Conservation (phyloP, 495 filamentous ascomycete species). For the Neurospora intermedia region DNA sequence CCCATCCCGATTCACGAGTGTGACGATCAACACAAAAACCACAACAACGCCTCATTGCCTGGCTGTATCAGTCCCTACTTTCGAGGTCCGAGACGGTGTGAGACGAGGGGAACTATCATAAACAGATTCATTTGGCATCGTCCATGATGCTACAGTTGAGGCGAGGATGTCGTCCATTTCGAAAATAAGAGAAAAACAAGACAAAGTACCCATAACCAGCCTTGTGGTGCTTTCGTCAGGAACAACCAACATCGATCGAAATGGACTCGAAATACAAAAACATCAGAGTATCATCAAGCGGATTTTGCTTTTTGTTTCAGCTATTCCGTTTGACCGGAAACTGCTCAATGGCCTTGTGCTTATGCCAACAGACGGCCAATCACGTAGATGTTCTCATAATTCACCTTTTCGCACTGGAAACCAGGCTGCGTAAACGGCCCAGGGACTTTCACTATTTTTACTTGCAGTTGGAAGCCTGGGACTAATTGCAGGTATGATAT, state of each 20-base stretch:
- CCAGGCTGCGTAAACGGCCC: not conserved
- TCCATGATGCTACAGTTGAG: not conserved
- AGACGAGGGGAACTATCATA: not conserved
- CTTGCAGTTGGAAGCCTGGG: not conserved
- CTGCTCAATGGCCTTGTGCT: not conserved
- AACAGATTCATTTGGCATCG: not conserved
- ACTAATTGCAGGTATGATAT: not conserved
- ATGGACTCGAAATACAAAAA: not conserved
- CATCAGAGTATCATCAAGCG: not conserved
- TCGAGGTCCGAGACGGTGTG: not conserved
- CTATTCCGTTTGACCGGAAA: not conserved
- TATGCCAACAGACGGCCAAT: not conserved
- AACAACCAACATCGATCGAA: not conserved
- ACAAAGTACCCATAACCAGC: not conserved
- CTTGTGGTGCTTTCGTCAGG: not conserved
- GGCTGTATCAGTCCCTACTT: not conserved
- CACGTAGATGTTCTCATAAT: not conserved
- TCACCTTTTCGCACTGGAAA: not conserved
- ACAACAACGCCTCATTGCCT: not conserved
- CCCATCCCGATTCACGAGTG: not conserved
- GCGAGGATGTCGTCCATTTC: not conserved
- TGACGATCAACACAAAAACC: not conserved
- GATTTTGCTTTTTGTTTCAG: not conserved
- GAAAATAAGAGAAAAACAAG: not conserved
- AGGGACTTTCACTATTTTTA: not conserved